Conservation (phyloP, 2,329 filamentous ascomycete genomes). For the Calonectria hongkongensis region DNA sequence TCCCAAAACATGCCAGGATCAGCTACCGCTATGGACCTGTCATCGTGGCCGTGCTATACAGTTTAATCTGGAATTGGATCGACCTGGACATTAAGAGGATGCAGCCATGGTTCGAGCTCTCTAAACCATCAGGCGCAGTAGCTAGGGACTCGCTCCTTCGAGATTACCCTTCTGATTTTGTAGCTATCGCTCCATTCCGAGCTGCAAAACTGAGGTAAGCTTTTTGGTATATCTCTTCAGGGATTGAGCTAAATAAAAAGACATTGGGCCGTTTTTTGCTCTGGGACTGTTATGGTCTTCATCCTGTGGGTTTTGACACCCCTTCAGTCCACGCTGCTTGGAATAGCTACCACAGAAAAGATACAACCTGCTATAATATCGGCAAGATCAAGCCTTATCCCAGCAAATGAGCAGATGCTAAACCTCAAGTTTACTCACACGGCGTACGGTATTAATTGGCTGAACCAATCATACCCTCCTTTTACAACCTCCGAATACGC, state of each 20-base stretch:
- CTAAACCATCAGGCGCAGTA: not conserved
- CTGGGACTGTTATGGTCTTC: not conserved
- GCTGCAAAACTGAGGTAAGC: no score
- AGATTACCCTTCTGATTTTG: slow-evolving; percentile 1
- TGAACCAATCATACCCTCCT: not conserved
- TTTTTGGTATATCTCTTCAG: no score
- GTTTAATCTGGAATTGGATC: slow-evolving; percentile 13
- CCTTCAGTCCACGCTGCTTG: not conserved
- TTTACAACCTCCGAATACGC: not conserved
- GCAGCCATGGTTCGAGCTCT: slow-evolving; percentile 8
- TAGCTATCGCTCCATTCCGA: not conserved
- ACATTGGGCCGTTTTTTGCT: not conserved
- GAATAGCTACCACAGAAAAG: not conserved
- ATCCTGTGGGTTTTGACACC: slow-evolving; percentile 1
- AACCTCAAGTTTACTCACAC: not conserved
- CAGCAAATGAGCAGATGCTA: not conserved
- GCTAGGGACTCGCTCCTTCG: not conserved
- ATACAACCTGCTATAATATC: not conserved
- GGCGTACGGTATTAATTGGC: not conserved
- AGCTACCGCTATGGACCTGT: not conserved
- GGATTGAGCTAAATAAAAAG: not conserved
- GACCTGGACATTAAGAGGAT: slow-evolving; percentile 2
- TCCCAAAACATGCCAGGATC: not conserved
- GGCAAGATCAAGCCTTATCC: not conserved
- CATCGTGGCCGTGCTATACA: not conserved